Conservation (phyloP, 75 land plant species). For the Cryptomeria japonica region DNA sequence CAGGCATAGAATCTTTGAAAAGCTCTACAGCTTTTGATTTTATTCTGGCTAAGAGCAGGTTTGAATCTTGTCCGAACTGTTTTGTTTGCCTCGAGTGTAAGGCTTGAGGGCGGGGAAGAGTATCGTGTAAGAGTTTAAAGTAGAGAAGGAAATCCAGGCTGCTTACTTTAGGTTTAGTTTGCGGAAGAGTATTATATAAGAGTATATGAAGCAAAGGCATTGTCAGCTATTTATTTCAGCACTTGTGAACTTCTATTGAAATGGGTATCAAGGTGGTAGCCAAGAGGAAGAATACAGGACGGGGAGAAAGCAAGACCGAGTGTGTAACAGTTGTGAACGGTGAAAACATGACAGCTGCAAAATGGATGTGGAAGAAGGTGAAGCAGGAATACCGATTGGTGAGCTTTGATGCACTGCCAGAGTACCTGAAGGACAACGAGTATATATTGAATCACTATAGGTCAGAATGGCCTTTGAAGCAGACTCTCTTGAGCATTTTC, state of each 20-base stretch:
- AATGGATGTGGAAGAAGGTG: conserved; percentile 26
- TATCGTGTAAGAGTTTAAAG: not conserved
- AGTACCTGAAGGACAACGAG: conserved; percentile 82
- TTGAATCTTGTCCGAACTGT: not conserved
- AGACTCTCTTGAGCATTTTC: conserved; percentile 70
- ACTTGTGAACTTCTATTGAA: not conserved
- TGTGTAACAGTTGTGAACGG: conserved; percentile 3
- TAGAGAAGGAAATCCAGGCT: not conserved
- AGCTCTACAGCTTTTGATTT: not conserved
- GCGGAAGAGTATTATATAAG: not conserved
- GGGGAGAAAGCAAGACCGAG: conserved; percentile 2
- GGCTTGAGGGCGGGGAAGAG: not conserved
- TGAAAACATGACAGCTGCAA: conserved; percentile 6
- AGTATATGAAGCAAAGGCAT: not conserved
- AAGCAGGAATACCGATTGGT: conserved; percentile 47
- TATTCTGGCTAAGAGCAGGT: not conserved
- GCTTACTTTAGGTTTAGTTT: not conserved
- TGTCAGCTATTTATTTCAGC: not conserved
- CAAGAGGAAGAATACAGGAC: conserved; percentile 1
- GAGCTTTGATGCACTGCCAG: conserved; percentile 77
- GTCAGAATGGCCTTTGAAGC: conserved; percentile 78
- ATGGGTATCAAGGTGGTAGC: conserved; percentile 7
- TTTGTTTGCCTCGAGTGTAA: not conserved
- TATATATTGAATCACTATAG: conserved; percentile 74
- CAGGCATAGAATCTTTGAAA: not conserved